Percentiles rank a stretch among this genome's conserved stretches.
Evolutionary conservation across 176 grass and related monocot genomes (phyloP).

Genomic region (Ensete glaucum): DNA sequence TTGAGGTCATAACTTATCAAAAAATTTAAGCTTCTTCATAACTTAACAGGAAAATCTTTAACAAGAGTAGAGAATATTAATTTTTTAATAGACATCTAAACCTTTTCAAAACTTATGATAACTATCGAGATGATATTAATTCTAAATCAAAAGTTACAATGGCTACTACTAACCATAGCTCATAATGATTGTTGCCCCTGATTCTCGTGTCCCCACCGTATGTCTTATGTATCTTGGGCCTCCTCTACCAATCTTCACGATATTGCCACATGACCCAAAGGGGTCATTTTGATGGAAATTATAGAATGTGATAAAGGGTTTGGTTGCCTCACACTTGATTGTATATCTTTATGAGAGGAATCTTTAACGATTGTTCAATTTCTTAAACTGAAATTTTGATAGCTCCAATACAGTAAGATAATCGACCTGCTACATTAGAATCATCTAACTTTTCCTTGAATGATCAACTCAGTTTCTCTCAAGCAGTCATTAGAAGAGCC

Average conservation of each 20-base stretch:
- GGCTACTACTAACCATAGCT: too few species aligned
- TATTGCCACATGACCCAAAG: background rate
- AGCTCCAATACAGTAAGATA: conserved; percentile 51
- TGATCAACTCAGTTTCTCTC: conserved; percentile 37
- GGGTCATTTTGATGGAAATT: background rate
- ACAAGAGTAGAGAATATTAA: too few species aligned
- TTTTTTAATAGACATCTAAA: too few species aligned
- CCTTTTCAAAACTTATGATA: too few species aligned
- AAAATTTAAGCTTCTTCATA: too few species aligned
- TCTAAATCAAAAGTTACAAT: too few species aligned
- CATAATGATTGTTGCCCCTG: too few species aligned
- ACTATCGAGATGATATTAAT: too few species aligned
- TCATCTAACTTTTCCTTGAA: conserved; percentile 41
- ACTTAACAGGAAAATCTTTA: too few species aligned
- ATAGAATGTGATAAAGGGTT: background rate
- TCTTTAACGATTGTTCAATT: background rate
- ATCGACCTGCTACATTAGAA: conserved; percentile 21
- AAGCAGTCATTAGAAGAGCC: conserved; percentile 33
- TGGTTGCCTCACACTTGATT: background rate
- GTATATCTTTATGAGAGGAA: background rate
- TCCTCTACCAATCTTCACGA: background rate
- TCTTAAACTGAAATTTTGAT: background rate
- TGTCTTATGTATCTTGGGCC: too few species aligned
- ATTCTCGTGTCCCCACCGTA: too few species aligned
- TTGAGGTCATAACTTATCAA: too few species aligned